phyloP scores from a whole-genome alignment of 1,284 basidiomycete genomes.

The Cutaneotrichosporon dermatis region DNA sequence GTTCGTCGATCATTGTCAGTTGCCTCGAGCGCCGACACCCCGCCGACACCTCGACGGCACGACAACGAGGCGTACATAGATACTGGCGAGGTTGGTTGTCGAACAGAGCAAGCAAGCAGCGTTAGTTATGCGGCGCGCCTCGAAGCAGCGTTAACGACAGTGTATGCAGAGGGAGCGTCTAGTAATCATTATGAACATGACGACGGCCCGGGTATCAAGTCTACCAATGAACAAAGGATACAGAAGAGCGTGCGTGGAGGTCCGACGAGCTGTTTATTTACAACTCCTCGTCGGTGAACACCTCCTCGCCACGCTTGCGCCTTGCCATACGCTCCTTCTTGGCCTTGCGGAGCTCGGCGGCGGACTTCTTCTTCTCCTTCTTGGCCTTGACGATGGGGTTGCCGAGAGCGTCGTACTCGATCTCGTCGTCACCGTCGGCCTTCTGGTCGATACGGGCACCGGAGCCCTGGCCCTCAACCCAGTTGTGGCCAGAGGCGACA shows the following conservation, averaged over 20 bases:
- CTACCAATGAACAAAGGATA: constrained; percentile 5
- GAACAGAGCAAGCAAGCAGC: too few species aligned
- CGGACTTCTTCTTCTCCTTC: constrained; percentile 71
- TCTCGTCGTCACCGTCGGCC: constrained; percentile 81
- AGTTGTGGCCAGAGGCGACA: constrained; percentile 94
- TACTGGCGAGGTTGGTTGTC: too few species aligned
- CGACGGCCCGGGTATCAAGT: constrained; percentile 1
- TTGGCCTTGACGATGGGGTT: constrained; percentile 55
- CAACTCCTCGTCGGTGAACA: too few species aligned
- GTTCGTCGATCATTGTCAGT: too few species aligned
- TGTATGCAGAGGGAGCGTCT: constrained; percentile 7
- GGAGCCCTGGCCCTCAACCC: constrained; percentile 94
- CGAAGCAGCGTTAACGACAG: not conserved
- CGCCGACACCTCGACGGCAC: too few species aligned
- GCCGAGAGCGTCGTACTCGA: constrained; percentile 87
- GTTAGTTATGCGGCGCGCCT: too few species aligned
- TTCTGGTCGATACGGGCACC: constrained; percentile 85
- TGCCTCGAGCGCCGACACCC: too few species aligned
- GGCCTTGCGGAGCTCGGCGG: constrained; percentile 73
- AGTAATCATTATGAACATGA: not conserved
- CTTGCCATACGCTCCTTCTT: constrained; percentile 76
- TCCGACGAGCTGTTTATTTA: too few species aligned
- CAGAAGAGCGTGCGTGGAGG: not conserved
- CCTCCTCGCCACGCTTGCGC: too few species aligned
- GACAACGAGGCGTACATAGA: too few species aligned